These are phyloP conservation scores for Corynespora cassiicola DNA, from an alignment of 2,329 filamentous ascomycete species.

Conservation along the genomic window DNA sequence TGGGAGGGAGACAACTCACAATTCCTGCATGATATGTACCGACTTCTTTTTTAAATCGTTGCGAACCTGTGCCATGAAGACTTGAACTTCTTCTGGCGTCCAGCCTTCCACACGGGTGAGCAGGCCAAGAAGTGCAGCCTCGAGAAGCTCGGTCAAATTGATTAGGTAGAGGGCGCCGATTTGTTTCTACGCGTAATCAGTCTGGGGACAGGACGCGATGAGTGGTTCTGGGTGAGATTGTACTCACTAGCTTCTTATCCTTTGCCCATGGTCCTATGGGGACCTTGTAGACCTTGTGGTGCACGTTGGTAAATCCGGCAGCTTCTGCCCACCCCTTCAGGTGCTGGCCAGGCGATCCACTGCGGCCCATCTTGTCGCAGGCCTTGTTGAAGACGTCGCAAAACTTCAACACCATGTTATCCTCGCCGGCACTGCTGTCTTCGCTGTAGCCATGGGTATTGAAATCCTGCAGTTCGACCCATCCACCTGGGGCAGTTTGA, in stretches of 20 bases:
- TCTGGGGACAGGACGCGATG: too few relatives aligned
- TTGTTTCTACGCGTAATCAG: too few relatives aligned
- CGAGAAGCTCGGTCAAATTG: too few relatives aligned
- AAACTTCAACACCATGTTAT: conserved; percentile 5
- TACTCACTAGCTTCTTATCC: conserved; percentile 23
- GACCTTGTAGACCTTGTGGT: conserved; percentile 35
- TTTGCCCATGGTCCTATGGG: conserved; percentile 35
- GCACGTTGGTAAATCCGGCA: conserved; percentile 53
- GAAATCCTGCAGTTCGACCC: conserved; percentile 58
- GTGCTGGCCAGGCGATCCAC: conserved; percentile 29
- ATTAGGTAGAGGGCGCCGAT: too few relatives aligned
- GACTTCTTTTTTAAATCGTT: too few relatives aligned
- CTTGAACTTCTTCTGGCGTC: too few relatives aligned
- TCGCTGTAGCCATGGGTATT: conserved; percentile 47
- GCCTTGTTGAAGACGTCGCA: background rate
- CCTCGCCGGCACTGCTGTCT: conserved; percentile 6
- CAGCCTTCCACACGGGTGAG: too few relatives aligned
- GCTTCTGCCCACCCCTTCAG: conserved; percentile 48
- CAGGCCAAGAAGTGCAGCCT: too few relatives aligned
- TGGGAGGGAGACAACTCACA: too few relatives aligned
- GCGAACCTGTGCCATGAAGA: too few relatives aligned
- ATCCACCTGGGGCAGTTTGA: conserved; percentile 56
- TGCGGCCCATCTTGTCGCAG: conserved; percentile 15
- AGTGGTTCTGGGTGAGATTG: too few relatives aligned
- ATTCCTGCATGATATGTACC: too few relatives aligned